A percentile compares a stretch with the other conserved stretches of the same genome.
phyloP scores from a whole-genome alignment of 179 eudicot genomes.

The Beta macrorhiza region DNA sequence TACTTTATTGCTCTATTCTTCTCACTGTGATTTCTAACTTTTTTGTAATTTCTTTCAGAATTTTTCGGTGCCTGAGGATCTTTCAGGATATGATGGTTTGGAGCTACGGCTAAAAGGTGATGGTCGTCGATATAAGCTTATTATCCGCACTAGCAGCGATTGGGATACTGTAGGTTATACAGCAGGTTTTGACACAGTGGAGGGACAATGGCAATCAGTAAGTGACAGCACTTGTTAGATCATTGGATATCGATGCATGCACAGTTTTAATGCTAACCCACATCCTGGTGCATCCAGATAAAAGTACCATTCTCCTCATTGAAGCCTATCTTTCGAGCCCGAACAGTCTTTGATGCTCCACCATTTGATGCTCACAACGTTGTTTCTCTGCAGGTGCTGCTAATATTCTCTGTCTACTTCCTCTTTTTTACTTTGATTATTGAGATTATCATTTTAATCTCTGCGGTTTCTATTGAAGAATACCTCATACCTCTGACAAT shows the following conservation, averaged over 20 bases:
- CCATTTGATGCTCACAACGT: constrained; percentile 72
- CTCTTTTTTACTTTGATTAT: not conserved
- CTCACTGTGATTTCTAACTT: not conserved
- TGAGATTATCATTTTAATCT: too few species aligned
- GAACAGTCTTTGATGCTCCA: constrained; percentile 70
- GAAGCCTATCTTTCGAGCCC: constrained; percentile 83
- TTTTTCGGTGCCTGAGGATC: constrained; percentile 75
- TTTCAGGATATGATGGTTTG: constrained; percentile 89
- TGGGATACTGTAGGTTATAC: constrained; percentile 98
- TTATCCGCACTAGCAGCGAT: constrained; percentile 82
- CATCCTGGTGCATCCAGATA: constrained; percentile 45
- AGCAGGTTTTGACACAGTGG: constrained; percentile 69
- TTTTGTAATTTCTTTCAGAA: constrained; percentile 43
- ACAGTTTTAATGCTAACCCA: constrained; percentile 2
- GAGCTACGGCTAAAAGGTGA: constrained; percentile 85
- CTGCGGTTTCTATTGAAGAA: not conserved
- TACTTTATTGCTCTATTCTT: not conserved
- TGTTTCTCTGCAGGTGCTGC: constrained; percentile 65
- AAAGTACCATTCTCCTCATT: constrained; percentile 69
- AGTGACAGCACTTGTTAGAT: constrained; percentile 29
- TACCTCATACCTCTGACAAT: constrained; percentile 22
- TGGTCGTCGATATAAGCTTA: constrained; percentile 83
- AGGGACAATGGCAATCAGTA: constrained; percentile 98
- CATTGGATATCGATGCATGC: constrained; percentile 9
- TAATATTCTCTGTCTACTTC: not conserved